Evolutionary conservation across 2,329 filamentous ascomycete genomes (phyloP).

Genomic region (Cryphonectria parasitica): DNA sequence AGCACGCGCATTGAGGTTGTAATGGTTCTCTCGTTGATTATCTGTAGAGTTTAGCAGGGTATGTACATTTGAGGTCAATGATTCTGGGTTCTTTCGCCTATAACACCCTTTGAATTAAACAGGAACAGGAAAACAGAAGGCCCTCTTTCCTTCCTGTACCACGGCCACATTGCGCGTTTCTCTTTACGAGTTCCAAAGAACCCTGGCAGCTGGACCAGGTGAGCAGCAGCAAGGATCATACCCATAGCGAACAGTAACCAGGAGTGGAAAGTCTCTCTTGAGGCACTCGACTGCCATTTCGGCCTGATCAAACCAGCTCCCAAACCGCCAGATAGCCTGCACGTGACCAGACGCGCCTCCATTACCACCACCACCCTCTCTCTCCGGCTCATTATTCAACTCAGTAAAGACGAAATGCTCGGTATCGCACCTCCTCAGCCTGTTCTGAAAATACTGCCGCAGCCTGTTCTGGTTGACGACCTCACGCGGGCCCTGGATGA

Average conservation of each 20-base stretch:
- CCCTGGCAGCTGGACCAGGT: background rate
- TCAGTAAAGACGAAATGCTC: background rate
- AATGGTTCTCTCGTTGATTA: too few relatives aligned
- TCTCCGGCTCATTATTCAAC: too few relatives aligned
- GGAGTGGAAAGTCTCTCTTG: background rate
- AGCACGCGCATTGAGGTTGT: too few relatives aligned
- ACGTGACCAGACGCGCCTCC: background rate
- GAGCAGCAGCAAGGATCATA: background rate
- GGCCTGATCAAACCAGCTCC: slow-evolving; percentile 19
- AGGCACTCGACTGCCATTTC: slow-evolving; percentile 9
- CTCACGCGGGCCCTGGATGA: background rate
- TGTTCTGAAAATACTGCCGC: background rate
- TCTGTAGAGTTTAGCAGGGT: too few relatives aligned
- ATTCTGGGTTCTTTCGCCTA: background rate
- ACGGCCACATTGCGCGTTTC: too few relatives aligned
- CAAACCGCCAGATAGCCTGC: slow-evolving; percentile 12
- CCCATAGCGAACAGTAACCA: slow-evolving; percentile 15
- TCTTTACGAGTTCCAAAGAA: background rate
- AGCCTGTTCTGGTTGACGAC: background rate
- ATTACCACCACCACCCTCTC: background rate
- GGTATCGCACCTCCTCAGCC: background rate
- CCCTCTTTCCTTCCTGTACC: too few relatives aligned
- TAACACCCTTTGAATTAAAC: background rate
- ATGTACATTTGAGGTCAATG: background rate
- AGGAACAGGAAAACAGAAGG: too few relatives aligned